These are phyloP conservation scores for Malus orientalis DNA, from an alignment of 306 rosid species.

Conservation along the genomic window DNA sequence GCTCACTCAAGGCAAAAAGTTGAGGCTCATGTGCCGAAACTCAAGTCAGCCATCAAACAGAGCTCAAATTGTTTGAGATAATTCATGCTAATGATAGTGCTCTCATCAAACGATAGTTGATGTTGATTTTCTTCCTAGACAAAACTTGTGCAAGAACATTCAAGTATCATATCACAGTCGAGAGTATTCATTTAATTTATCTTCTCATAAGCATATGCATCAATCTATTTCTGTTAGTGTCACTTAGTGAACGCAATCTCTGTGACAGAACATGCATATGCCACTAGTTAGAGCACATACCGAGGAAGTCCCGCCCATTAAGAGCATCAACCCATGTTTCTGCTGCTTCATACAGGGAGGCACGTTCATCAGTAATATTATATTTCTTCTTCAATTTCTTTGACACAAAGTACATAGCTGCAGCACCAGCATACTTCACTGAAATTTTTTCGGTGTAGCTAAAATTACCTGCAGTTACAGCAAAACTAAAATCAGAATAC, in stretches of 20 bases:
- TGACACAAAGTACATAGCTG: conserved; percentile 93
- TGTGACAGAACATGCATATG: not conserved
- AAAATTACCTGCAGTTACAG: conserved; percentile 62
- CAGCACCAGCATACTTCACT: conserved; percentile 93
- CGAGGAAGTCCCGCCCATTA: conserved; percentile 77
- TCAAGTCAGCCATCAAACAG: not conserved
- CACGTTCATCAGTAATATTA: conserved; percentile 91
- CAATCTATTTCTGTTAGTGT: not conserved
- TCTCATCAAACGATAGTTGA: not conserved
- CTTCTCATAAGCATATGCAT: not conserved
- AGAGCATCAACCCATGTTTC: conserved; percentile 95
- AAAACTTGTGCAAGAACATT: not conserved
- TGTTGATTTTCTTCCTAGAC: not conserved
- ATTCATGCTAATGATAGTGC: not conserved
- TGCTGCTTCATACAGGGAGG: conserved; percentile 88
- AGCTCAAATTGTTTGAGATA: not conserved
- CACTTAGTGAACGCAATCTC: not conserved
- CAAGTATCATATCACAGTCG: not conserved
- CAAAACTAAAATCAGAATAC: not conserved
- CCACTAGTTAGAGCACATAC: conserved; percentile 34
- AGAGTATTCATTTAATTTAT: not conserved
- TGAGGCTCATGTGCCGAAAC: not conserved
- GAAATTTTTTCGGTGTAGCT: conserved; percentile 62
- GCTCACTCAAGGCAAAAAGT: not conserved
- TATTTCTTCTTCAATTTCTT: conserved; percentile 93